These are phyloP conservation scores for Rhizopus delemar DNA, from an alignment of 371 early-diverging fungal genomes.

Conservation along the genomic window DNA sequence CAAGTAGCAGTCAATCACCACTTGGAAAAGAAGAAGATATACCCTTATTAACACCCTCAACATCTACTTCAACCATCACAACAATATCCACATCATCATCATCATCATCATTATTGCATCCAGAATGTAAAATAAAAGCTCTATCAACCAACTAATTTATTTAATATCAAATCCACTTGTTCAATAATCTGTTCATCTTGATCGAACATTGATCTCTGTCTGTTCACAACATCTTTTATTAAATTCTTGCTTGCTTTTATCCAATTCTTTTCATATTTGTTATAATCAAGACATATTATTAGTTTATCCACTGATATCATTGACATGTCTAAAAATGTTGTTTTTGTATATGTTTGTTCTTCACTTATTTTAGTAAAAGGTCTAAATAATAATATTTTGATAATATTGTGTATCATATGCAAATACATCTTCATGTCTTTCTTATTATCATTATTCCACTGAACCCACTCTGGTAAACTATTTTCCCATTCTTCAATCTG, in stretches of 20 bases:
- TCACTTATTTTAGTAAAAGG: slow-evolving; percentile 36
- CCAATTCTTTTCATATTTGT: slow-evolving; percentile 16
- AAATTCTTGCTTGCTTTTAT: slow-evolving; percentile 17
- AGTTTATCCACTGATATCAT: slow-evolving; percentile 32
- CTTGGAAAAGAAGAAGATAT: slow-evolving; percentile 16
- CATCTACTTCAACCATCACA: slow-evolving; percentile 1
- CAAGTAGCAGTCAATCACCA: slow-evolving; percentile 13
- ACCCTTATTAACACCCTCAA: slow-evolving; percentile 6
- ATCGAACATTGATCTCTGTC: slow-evolving; percentile 33
- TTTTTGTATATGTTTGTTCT: slow-evolving; percentile 45
- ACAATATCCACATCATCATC: neutral
- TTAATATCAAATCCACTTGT: slow-evolving; percentile 15
- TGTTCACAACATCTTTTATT: slow-evolving; percentile 32
- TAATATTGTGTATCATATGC: slow-evolving; percentile 39
- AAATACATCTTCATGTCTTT: slow-evolving; percentile 25
- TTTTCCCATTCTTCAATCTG: slow-evolving; percentile 48
- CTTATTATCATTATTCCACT: slow-evolving; percentile 21
- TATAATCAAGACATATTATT: slow-evolving; percentile 18
- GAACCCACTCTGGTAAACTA: slow-evolving; percentile 32
- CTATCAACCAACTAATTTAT: neutral
- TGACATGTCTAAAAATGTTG: slow-evolving; percentile 49
- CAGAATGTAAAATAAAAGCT: neutral
- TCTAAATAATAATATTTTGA: slow-evolving; percentile 42
- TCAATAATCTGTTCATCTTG: slow-evolving; percentile 36
- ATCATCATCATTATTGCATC: slow-evolving; percentile 3